Percentiles rank a stretch among this genome's conserved stretches.
These are phyloP conservation scores for Helianthus annuus DNA, from an alignment of 129 eudicot genomes.

Conservation along the genomic window HanXRQr2.0-SUNRISE NC_035449.2:12676885-12677384, in stretches of 20 bases:
- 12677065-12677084: slow-evolving; percentile 69
- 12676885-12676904: too few relatives aligned
- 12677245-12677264: slow-evolving; percentile 81
- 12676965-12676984: background rate
- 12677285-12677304: slow-evolving; percentile 78
- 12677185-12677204: background rate
- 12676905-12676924: too few relatives aligned
- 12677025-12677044: slow-evolving; percentile 95
- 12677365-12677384: slow-evolving; percentile 67
- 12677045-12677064: slow-evolving; percentile 72
- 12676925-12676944: too few relatives aligned
- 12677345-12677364: slow-evolving; percentile 93
- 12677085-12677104: slow-evolving; percentile 46
- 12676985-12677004: slow-evolving; percentile 13
- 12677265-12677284: slow-evolving; percentile 91
- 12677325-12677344: slow-evolving; percentile 79
- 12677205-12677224: background rate
- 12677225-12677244: slow-evolving; percentile 50
- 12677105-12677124: slow-evolving; percentile 11
- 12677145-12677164: background rate
- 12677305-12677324: slow-evolving; percentile 65
- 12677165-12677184: slow-evolving; percentile 9
- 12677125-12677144: background rate
- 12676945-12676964: slow-evolving; percentile 2
- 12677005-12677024: slow-evolving; percentile 20